Percentiles rank a stretch among this genome's conserved stretches.
phyloP scores from a whole-genome alignment of 2,329 filamentous ascomycete genomes.

The Cordyceps javanica region DNA sequence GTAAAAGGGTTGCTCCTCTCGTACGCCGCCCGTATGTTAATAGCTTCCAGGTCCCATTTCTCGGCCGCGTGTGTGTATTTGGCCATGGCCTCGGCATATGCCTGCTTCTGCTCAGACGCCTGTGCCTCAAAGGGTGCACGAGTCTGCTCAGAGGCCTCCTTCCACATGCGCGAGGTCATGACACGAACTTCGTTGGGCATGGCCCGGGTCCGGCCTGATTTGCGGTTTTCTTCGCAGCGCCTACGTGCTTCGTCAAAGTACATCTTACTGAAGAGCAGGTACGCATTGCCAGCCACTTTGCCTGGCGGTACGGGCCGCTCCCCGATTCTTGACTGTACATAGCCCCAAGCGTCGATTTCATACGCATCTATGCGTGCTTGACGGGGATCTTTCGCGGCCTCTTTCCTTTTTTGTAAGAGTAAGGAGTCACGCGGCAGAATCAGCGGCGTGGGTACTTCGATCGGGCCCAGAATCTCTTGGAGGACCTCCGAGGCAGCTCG shows the following conservation, averaged over 20 bases:
- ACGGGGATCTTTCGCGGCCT: constrained; percentile 40
- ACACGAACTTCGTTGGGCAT: constrained; percentile 76
- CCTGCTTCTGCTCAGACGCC: constrained; percentile 63
- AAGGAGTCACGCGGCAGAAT: constrained; percentile 57
- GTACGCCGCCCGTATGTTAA: constrained; percentile 45
- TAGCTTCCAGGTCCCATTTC: constrained; percentile 66
- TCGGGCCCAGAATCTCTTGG: constrained; percentile 72
- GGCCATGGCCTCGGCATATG: constrained; percentile 51
- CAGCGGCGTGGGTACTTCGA: constrained; percentile 69
- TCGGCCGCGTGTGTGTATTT: constrained; percentile 56
- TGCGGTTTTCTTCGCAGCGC: constrained; percentile 59
- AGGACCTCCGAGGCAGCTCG: constrained; percentile 84
- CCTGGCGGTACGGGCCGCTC: constrained; percentile 65
- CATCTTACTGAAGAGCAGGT: constrained; percentile 80
- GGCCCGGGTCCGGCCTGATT: constrained; percentile 55
- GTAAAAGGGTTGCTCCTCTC: constrained; percentile 45
- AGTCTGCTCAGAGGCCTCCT: constrained; percentile 61
- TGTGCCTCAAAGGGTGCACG: constrained; percentile 73
- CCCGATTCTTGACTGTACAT: constrained; percentile 57
- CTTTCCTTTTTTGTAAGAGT: constrained; percentile 50
- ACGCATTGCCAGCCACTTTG: constrained; percentile 75
- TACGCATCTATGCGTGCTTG: constrained; percentile 51
- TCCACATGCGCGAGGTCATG: constrained; percentile 88
- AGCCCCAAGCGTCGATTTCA: constrained; percentile 46
- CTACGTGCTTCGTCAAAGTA: constrained; percentile 58